These are phyloP conservation scores for Zasmidium cellare DNA, from an alignment of 2,329 filamentous ascomycete species.

Conservation along the genomic window DNA sequence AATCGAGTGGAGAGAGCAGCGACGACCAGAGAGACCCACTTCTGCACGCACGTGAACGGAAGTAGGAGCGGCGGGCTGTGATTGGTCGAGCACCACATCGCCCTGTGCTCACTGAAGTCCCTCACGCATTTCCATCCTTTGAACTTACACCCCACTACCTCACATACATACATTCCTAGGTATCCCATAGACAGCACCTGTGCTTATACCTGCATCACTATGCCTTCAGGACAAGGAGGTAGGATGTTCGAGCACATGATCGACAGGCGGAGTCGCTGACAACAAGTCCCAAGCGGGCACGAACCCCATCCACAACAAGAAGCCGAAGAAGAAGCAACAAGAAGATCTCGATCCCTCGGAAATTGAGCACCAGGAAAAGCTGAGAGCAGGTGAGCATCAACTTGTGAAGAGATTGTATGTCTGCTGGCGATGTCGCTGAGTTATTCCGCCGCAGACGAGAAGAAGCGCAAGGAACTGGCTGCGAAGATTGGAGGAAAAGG, in stretches of 20 bases:
- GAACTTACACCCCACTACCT: neutral
- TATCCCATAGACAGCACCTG: constrained; percentile 14
- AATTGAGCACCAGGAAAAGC: constrained; percentile 79
- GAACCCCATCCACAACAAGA: constrained; percentile 67
- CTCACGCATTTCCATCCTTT: neutral
- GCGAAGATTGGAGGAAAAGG: constrained; percentile 82
- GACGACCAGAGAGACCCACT: too few relatives aligned
- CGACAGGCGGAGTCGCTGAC: constrained; percentile 9
- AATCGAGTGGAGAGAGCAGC: too few relatives aligned
- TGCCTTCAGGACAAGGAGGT: constrained; percentile 55
- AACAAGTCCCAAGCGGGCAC: constrained; percentile 47
- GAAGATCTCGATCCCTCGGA: constrained; percentile 88
- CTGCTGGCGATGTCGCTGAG: too few relatives aligned
- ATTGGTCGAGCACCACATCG: neutral
- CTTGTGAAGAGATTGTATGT: too few relatives aligned
- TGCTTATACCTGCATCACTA: too few relatives aligned
- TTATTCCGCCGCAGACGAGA: constrained; percentile 40
- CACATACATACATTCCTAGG: too few relatives aligned
- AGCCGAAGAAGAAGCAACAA: constrained; percentile 75
- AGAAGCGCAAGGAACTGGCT: constrained; percentile 78
- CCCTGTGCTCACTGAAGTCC: neutral
- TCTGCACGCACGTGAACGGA: too few relatives aligned
- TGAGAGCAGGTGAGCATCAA: constrained; percentile 69
- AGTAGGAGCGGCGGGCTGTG: too few relatives aligned
- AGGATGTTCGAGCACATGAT: constrained; percentile 23